Base-by-base conservation (phyloP, 1,139 yeast genomes). In the Hansenula sp. region DNA sequence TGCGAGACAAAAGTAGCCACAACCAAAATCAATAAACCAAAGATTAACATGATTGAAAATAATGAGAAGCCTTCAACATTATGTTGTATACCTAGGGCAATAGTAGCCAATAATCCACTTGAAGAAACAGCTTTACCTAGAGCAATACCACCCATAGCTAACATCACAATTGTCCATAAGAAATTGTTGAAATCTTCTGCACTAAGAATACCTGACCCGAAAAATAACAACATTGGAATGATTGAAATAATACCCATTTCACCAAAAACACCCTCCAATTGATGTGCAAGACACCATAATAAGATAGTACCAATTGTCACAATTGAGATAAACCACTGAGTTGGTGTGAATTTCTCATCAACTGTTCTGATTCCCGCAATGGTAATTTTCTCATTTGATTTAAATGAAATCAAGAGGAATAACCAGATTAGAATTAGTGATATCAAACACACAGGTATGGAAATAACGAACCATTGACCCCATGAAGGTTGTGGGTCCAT, bases 131-230 rank as follows among this genome's bases (percentile, higher is more conserved):
- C 96, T 59, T 84, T 86, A 45, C 97, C 97, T 33, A 90, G 70
- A 1, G 96, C 95, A 46, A 88, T 75, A 53, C 97, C 97, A 42
- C 97, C 97, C 97, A 89, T 89, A 6, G 97, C 97, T 49, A 90
- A 71, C 43, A 90, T 77, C 17, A 90, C 89, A 54, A 90, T 90
- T 1, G 92, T 83, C 97, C 97, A 90, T 48, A 95, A 80, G 65
- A 85, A 90, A 58, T 85, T 88, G 65, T 90, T 90, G 60, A 90
- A 85, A 59, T 90, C 97, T 41, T 87, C 95, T 12, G 85, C 79
- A 32, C 83, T 78, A 45, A 90, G 66, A 32, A 89, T 64, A 2
- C 96, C 96, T 0, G 96, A 77, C 21, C 97, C 97, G 55, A 89
- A 90, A 57, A 90, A 80, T 18, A 87, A 64, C 7, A 89, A 78